Conservation (phyloP, 164 flowering plant species). For the Liriodendron chinense region DNA sequence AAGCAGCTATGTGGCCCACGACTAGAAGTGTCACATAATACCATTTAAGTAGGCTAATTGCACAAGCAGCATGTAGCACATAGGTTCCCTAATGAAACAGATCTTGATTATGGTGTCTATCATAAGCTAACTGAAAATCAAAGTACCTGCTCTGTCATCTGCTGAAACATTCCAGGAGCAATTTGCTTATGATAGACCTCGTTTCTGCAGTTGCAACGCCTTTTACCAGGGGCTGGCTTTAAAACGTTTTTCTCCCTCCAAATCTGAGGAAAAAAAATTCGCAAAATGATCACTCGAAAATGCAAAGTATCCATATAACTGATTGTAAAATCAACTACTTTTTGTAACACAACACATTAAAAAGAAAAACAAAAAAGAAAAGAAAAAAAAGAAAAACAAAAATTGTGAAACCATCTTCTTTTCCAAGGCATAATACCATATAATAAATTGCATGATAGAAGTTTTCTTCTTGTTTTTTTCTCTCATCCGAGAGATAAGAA, state of each 20-base stretch:
- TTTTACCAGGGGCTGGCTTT: slow-evolving; percentile 96
- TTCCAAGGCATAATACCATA: background rate
- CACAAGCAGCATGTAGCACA: background rate
- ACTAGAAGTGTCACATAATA: background rate
- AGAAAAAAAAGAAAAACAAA: background rate
- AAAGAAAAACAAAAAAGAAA: background rate
- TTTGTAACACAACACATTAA: background rate
- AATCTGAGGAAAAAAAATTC: slow-evolving; percentile 40
- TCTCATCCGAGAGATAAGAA: too few relatives aligned
- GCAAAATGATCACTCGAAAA: too few relatives aligned
- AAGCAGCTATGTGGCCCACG: background rate
- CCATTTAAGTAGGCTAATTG: background rate
- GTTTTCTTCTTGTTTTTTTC: too few relatives aligned
- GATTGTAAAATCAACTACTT: background rate
- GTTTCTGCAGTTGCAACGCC: slow-evolving; percentile 94
- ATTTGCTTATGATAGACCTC: slow-evolving; percentile 97
- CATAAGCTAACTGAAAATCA: background rate
- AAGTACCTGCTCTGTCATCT: slow-evolving; percentile 92
- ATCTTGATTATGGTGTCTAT: background rate
- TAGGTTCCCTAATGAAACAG: background rate
- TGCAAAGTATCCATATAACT: background rate
- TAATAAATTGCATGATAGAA: too few relatives aligned
- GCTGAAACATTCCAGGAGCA: slow-evolving; percentile 99
- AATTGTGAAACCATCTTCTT: background rate
- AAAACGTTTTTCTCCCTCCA: slow-evolving; percentile 96